phyloP scores from a whole-genome alignment of 768 basidiomycete species.

The Mycena latifolia region DNA sequence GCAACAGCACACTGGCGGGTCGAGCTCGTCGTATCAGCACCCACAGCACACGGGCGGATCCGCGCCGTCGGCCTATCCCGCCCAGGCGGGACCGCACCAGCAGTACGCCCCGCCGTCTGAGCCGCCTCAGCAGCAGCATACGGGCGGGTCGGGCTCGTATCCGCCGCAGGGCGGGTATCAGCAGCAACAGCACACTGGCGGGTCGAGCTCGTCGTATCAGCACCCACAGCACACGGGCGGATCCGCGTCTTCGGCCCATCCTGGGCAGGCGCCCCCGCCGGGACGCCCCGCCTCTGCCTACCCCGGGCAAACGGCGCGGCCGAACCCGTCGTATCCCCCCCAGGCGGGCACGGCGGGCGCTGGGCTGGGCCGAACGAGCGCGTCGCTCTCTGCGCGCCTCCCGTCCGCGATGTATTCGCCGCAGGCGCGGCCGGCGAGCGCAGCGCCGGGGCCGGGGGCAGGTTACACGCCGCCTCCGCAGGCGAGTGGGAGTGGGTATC shows the following conservation, averaged over 20 bases:
- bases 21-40: constrained; percentile 2
- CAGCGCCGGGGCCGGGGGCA: too few relatives aligned
- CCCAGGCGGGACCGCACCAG: too few relatives aligned
- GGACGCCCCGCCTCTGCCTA: too few relatives aligned
- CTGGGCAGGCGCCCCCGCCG: constrained; percentile 6
- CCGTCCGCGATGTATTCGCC: constrained; percentile 1
- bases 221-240: constrained; percentile 18
- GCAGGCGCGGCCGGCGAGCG: not conserved
- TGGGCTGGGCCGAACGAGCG: too few relatives aligned
- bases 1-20: too few relatives aligned
- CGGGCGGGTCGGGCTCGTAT: too few relatives aligned
- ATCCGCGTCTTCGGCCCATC: not conserved
- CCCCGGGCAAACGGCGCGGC: too few relatives aligned
- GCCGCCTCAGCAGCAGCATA: constrained; percentile 22
- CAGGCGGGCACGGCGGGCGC: too few relatives aligned
- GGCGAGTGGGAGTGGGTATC: too few relatives aligned
- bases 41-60: constrained; percentile 22
- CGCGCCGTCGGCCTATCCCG: not conserved
- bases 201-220: not conserved
- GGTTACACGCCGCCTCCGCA: too few relatives aligned
- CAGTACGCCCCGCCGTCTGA: too few relatives aligned
- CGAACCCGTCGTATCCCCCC: constrained; percentile 28
- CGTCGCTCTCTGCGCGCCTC: not conserved
- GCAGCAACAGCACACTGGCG: constrained; percentile 18
- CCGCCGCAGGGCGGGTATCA: constrained; percentile 17